These are phyloP conservation scores for Blastocrithidia nonstop DNA, from an alignment of 208 protist species.

Conservation along the genomic window DNA sequence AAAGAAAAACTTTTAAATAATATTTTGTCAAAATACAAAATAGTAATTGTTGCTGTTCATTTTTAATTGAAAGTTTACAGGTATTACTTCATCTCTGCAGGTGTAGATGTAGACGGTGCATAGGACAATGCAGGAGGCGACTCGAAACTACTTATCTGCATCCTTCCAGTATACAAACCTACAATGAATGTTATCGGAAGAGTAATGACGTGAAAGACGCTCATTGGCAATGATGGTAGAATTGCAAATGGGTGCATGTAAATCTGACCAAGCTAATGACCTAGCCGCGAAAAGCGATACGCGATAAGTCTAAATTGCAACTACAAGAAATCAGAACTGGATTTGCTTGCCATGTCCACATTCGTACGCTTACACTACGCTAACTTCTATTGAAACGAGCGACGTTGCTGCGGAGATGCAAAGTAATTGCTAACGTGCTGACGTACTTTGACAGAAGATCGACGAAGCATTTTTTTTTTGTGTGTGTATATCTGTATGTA, in stretches of 20 bases:
- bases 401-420: constrained; percentile 23
- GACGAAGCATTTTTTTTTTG: constrained; percentile 19
- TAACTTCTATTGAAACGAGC: constrained; percentile 36
- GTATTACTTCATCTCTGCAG: too few species aligned
- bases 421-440: constrained; percentile 44
- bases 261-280: constrained; percentile 35
- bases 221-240: constrained; percentile 16
- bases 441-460: constrained; percentile 10
- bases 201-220: constrained; percentile 17
- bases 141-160: too few species aligned
- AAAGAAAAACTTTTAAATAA: too few species aligned
- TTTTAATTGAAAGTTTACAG: too few species aligned
- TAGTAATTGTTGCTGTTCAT: too few species aligned
- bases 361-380: constrained; percentile 28
- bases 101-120: too few species aligned
- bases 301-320: constrained; percentile 48
- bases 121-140: too few species aligned
- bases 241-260: constrained; percentile 22
- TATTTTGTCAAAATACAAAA: too few species aligned
- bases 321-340: constrained; percentile 46
- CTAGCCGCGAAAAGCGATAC: constrained; percentile 59
- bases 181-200: too few species aligned
- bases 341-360: constrained; percentile 49
- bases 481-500: constrained; percentile 1
- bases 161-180: too few species aligned